Evolutionary conservation across 2,329 filamentous ascomycete genomes (phyloP).

Genomic region (Epicoccum nigrum): DNA sequence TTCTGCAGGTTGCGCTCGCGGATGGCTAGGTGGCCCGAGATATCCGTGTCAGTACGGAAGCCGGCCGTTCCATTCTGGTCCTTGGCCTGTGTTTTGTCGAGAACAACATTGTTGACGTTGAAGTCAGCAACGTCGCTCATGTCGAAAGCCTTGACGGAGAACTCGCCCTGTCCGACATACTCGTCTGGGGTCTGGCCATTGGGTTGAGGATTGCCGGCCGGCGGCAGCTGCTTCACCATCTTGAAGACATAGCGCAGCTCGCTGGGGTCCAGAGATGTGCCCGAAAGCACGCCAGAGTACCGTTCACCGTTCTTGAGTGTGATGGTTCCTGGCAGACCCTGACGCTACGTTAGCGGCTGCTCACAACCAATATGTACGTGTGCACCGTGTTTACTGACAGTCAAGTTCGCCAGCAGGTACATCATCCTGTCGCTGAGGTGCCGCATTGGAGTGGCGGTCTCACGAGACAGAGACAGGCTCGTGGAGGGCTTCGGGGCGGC

Average conservation of each 20-base stretch:
- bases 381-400: slow-evolving; percentile 53
- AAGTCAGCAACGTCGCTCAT: slow-evolving; percentile 66
- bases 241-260: slow-evolving; percentile 66
- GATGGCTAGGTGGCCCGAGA: slow-evolving; percentile 73
- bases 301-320: slow-evolving; percentile 66
- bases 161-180: slow-evolving; percentile 56
- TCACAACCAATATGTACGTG: not conserved
- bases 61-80: slow-evolving; percentile 61
- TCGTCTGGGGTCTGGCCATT: slow-evolving; percentile 56
- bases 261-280: slow-evolving; percentile 57
- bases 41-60: slow-evolving; percentile 88
- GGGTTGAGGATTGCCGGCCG: slow-evolving; percentile 48
- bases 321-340: slow-evolving; percentile 63
- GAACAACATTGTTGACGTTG: slow-evolving; percentile 59
- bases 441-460: slow-evolving; percentile 61
- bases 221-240: slow-evolving; percentile 64
- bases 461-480: slow-evolving; percentile 52
- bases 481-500: slow-evolving; percentile 51
- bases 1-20: slow-evolving; percentile 78
- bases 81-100: slow-evolving; percentile 58
- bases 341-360: slow-evolving; percentile 21
- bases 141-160: slow-evolving; percentile 65
- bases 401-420: slow-evolving; percentile 64
- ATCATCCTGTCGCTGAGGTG: slow-evolving; percentile 66
- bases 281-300: slow-evolving; percentile 66